Evolutionary conservation across 768 basidiomycete species (phyloP), one percentile per base, ranked within the genome.

Genomic region (Udeniomyces megalosporus): DNA sequence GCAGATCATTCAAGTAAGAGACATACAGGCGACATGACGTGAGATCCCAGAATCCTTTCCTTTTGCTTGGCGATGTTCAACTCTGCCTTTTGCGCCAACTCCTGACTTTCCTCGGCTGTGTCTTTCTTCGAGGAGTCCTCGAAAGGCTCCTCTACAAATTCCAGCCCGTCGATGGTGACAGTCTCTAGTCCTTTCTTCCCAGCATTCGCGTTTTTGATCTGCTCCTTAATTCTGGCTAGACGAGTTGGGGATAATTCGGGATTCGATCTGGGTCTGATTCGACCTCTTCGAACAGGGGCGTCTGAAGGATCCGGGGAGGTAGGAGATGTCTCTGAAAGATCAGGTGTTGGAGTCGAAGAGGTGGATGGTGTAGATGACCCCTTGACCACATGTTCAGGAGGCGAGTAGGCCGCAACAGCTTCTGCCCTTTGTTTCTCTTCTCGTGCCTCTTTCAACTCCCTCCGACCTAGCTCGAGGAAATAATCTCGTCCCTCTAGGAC

Each of bases 401-500:
- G n/a, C 35, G 53, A 28, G 2, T 44, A 17, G 1, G 61, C 31
- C 15, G 38, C n/a, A 60, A 22, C 20, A 24, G 4, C 22, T 17
- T 17, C 49, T 50, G 56, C 58, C n/a, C 58, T 24, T 8, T 24
- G 47, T 12, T 56, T 22, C 10, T 38, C 4, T 1, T n/a, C 20
- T 2, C 32, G n/a, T 47, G 11, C 38, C 8, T 5, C 29, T 29
- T 44, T 44, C 6, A 53, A 26, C 58, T 65, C 63, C 35, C 48
- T 29, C 17, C 34, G 20, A 5, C 68, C 70, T 14, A 71, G 61
- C 52, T 53, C 48, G 32, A 96, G 76, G 4, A 96, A 74, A 63
- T 81, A 78, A 63, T 86, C 80, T 64, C 91, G 76, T 7, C 89
- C 88, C 69, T 84, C 82, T n/a, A 82, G 81, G 47, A 95, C 80